phyloP scores from a whole-genome alignment of 78 protist species.

The Dictyostelium brefeldianum region DNA sequence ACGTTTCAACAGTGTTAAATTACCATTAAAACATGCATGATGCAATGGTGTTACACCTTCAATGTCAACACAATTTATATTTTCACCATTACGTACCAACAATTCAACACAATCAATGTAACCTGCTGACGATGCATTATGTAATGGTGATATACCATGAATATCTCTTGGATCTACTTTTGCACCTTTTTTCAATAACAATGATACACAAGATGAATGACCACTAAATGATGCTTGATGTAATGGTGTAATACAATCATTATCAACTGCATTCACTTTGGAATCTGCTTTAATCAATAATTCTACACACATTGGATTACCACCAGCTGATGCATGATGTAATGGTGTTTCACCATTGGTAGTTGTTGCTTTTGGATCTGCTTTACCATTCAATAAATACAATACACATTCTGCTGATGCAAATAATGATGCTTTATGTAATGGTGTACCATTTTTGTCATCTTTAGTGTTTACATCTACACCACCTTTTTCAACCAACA shows the following conservation, averaged over 20 bases:
- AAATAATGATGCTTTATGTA: constrained; percentile 73
- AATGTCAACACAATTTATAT: constrained; percentile 75
- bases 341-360: constrained; percentile 76
- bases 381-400: constrained; percentile 30
- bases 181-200: constrained; percentile 78
- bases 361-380: constrained; percentile 68
- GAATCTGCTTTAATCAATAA: constrained; percentile 62
- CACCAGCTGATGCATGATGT: constrained; percentile 80
- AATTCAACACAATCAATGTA: constrained; percentile 76
- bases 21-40: constrained; percentile 74
- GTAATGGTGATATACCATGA: constrained; percentile 84
- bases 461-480: constrained; percentile 79
- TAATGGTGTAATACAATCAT: constrained; percentile 79
- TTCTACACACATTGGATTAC: constrained; percentile 69
- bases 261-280: constrained; percentile 62
- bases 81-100: constrained; percentile 67
- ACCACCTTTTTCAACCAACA: constrained; percentile 75
- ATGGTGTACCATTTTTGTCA: constrained; percentile 77
- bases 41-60: constrained; percentile 85
- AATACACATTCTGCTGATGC: constrained; percentile 72
- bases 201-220: constrained; percentile 53
- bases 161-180: constrained; percentile 82
- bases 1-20: constrained; percentile 33
- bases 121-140: constrained; percentile 80
- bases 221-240: constrained; percentile 85